Evolutionary conservation across 1,284 basidiomycete genomes (phyloP).

Genomic region (Phaffia rhodozyma): DNA sequence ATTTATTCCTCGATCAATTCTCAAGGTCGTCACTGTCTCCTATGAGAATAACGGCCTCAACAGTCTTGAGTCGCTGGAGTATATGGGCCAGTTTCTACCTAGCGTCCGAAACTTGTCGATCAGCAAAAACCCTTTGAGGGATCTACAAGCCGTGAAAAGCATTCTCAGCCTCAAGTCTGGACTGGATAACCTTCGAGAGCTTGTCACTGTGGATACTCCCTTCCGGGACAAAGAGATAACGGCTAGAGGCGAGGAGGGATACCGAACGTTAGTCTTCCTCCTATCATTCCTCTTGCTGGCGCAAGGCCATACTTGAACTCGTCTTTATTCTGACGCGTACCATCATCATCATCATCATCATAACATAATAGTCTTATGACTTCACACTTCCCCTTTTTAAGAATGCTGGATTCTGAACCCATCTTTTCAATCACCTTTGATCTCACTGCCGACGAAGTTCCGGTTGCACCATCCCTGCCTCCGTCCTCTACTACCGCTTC

Average conservation of each 20-base stretch:
- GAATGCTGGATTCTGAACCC: constrained; percentile 15
- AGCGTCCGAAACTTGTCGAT: constrained; percentile 17
- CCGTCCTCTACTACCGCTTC: not conserved
- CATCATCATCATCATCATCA: not conserved
- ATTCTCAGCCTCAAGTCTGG: constrained; percentile 16
- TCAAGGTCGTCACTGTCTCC: constrained; percentile 17
- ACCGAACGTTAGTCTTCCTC: constrained; percentile 8
- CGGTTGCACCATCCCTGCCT: not conserved
- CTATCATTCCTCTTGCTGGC: not conserved
- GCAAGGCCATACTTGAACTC: not conserved
- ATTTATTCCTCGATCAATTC: too few species aligned
- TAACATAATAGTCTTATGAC: constrained; percentile 8
- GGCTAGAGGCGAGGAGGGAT: constrained; percentile 9
- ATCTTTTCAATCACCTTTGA: constrained; percentile 18
- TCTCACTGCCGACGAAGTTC: constrained; percentile 11
- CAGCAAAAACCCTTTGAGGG: constrained; percentile 13
- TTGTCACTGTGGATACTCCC: constrained; percentile 12
- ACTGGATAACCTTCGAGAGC: constrained; percentile 4
- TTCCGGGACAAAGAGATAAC: constrained; percentile 10
- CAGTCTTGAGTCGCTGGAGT: constrained; percentile 16
- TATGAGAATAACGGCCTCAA: constrained; percentile 14
- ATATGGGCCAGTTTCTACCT: constrained; percentile 1
- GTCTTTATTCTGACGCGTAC: not conserved
- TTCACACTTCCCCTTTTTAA: constrained; percentile 11
- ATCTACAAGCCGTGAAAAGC: constrained; percentile 6